Percentiles rank a stretch among this genome's conserved stretches.
These are phyloP conservation scores for Niveomyces coronatus DNA, from an alignment of 2,329 filamentous ascomycete species.

Conservation along the genomic window DNA sequence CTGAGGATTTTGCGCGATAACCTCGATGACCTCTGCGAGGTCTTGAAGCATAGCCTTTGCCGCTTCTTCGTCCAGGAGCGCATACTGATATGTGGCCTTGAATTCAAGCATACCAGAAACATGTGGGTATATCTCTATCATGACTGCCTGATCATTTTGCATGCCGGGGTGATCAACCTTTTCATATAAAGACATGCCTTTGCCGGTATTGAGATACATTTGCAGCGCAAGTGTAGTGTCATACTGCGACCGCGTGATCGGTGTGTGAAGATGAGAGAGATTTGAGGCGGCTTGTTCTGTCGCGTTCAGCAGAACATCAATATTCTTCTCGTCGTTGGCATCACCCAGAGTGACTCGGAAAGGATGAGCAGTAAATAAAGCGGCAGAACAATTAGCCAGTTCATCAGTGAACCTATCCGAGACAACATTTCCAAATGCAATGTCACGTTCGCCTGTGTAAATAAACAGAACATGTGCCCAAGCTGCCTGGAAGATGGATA, in stretches of 20 bases:
- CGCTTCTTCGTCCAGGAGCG: slow-evolving; percentile 1
- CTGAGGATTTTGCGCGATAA: not conserved
- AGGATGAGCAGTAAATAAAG: not conserved
- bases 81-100: slow-evolving; percentile 1
- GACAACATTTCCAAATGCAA: slow-evolving; percentile 3
- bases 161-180: slow-evolving; percentile 3
- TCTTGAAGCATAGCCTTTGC: not conserved
- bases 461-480: slow-evolving; percentile 2
- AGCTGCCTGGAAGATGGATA: slow-evolving; percentile 2
- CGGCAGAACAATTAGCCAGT: slow-evolving; percentile 2
- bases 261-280: not conserved
- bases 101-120: slow-evolving; percentile 1
- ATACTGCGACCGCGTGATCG: slow-evolving; percentile 1
- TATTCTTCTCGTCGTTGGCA: slow-evolving; percentile 1
- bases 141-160: slow-evolving; percentile 3
- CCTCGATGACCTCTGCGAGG: slow-evolving; percentile 1
- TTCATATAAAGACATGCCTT: not conserved
- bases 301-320: slow-evolving; percentile 1
- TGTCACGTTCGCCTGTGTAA: slow-evolving; percentile 1
- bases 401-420: slow-evolving; percentile 3
- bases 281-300: not conserved
- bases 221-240: slow-evolving; percentile 2
- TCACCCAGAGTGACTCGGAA: slow-evolving; percentile 1
- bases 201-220: slow-evolving; percentile 4
- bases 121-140: slow-evolving; percentile 3